Evolutionary conservation across 371 early-diverging fungal genomes (phyloP).

Genomic region (Saksenaea vasiformis): DNA sequence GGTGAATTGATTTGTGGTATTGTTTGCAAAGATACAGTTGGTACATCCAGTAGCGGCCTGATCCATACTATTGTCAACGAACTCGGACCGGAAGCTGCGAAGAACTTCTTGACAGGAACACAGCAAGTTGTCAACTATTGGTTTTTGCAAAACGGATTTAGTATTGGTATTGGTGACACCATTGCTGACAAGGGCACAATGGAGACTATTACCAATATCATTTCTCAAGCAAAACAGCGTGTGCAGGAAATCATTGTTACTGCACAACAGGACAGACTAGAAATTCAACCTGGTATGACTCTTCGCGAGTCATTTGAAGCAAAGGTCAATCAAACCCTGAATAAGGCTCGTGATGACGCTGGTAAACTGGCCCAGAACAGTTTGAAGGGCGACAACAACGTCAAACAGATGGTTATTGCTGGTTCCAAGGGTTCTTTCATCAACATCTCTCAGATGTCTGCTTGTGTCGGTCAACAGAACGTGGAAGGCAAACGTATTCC

Average conservation of each 20-base stretch:
- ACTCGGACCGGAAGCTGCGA: constrained; percentile 90
- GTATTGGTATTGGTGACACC: constrained; percentile 99
- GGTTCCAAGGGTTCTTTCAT: constrained; percentile 99
- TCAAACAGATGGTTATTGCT: constrained; percentile 98
- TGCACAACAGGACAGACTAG: constrained; percentile 88
- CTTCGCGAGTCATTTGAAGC: constrained; percentile 97
- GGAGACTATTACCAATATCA: constrained; percentile 83
- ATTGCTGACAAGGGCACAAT: constrained; percentile 93
- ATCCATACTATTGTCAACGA: constrained; percentile 98
- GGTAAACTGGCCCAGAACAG: constrained; percentile 92
- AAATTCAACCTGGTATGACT: constrained; percentile 97
- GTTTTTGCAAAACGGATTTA: constrained; percentile 94
- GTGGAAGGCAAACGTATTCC: constrained; percentile 99
- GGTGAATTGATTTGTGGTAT: constrained; percentile 96
- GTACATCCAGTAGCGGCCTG: constrained; percentile 90
- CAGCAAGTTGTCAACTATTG: constrained; percentile 98
- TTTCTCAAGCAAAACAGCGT: constrained; percentile 81
- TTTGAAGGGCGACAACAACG: constrained; percentile 95
- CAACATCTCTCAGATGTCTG: constrained; percentile 99
- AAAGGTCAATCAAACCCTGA: constrained; percentile 88
- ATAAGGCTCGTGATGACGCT: constrained; percentile 96
- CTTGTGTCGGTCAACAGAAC: constrained; percentile 99
- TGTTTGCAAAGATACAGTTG: constrained; percentile 98
- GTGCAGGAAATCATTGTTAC: constrained; percentile 87
- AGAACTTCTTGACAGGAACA: constrained; percentile 92